Evolutionary conservation across 257 asterid genomes (phyloP).

Genomic region (Handroanthus guayacan): DNA sequence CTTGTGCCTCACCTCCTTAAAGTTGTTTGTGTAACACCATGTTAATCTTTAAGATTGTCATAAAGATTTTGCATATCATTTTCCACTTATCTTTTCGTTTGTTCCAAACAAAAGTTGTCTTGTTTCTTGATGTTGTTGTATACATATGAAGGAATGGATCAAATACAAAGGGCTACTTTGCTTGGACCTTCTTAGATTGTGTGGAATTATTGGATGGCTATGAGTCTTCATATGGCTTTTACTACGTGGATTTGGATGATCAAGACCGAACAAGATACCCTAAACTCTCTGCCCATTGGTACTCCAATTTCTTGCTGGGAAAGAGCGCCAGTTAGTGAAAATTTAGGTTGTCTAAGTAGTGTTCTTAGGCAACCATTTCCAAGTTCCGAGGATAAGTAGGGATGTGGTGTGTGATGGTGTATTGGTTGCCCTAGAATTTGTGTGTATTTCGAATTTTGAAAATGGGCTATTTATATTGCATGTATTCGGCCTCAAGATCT

Average conservation of each 20-base stretch:
- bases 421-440: background rate
- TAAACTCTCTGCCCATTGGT: conserved; percentile 43
- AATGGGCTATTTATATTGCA: no score
- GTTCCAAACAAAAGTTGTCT: background rate
- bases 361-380: no score
- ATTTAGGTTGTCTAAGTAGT: background rate
- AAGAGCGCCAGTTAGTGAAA: background rate
- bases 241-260: conserved; percentile 46
- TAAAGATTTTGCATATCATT: background rate
- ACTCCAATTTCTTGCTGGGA: conserved; percentile 42
- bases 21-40: no score
- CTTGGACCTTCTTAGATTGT: conserved; percentile 55
- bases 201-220: conserved; percentile 48
- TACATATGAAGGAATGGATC: conserved; percentile 47
- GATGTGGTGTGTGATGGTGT: background rate
- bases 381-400: background rate
- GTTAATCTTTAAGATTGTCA: no score
- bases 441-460: no score
- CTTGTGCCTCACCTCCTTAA: no score
- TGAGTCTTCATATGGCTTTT: conserved; percentile 36
- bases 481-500: no score
- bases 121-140: background rate
- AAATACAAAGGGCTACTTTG: conserved; percentile 48
- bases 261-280: conserved; percentile 37
- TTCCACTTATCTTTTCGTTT: background rate